Conservation (phyloP, 2,329 filamentous ascomycete species). For the Neocucurbitaria cava region DNA sequence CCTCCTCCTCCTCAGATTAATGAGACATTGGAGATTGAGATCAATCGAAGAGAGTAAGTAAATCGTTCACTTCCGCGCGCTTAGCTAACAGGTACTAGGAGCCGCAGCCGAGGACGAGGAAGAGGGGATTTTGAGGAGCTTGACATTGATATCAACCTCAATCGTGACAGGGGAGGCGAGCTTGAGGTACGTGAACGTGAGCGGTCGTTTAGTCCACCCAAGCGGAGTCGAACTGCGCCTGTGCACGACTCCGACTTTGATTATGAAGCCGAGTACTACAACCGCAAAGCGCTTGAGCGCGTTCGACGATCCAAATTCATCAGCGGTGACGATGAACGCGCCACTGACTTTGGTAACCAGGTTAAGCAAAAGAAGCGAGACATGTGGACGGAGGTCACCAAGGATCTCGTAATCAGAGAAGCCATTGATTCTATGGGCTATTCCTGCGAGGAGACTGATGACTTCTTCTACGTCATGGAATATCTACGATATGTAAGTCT, state of each 20-base stretch:
- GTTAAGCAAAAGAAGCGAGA: constrained; percentile 51
- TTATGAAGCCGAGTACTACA: constrained; percentile 66
- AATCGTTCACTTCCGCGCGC: neutral
- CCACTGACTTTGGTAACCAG: constrained; percentile 53
- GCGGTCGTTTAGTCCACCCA: constrained; percentile 53
- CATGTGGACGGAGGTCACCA: constrained; percentile 97
- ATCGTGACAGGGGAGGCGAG: constrained; percentile 55
- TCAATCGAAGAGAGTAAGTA: constrained; percentile 58
- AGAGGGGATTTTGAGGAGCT: constrained; percentile 63
- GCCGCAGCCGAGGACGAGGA: constrained; percentile 52
- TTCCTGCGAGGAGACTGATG: constrained; percentile 87
- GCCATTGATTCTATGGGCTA: constrained; percentile 87
- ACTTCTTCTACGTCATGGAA: constrained; percentile 90
- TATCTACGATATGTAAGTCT: constrained; percentile 84
- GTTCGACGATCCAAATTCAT: constrained; percentile 77
- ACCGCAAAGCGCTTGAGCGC: constrained; percentile 72
- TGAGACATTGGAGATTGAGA: constrained; percentile 63
- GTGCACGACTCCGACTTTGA: constrained; percentile 56
- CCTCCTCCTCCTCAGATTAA: constrained; percentile 59
- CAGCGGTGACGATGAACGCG: constrained; percentile 65
- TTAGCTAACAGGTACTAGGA: constrained; percentile 30
- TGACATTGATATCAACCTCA: constrained; percentile 71
- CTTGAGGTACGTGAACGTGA: constrained; percentile 42
- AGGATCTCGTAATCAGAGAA: constrained; percentile 85
- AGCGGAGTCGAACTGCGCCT: constrained; percentile 48